Evolutionary conservation across 768 basidiomycete genomes (phyloP), one percentile per base, ranked within the genome.

Genomic region (Phylloporus rhodoxanthus): DNA sequence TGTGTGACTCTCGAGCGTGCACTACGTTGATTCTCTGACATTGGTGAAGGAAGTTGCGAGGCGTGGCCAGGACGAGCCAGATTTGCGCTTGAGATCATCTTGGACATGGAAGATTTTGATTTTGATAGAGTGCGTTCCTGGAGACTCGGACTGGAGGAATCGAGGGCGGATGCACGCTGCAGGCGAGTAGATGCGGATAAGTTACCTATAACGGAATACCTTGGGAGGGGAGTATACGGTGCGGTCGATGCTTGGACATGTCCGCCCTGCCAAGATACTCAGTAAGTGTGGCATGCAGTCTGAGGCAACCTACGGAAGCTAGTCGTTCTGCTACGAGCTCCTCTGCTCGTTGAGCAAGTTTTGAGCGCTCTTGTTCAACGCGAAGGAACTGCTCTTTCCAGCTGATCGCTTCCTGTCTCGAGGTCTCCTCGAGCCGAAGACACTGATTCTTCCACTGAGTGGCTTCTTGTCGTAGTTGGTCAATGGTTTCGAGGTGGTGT

Each of bases 331-430:
- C 64, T 8, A 82, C 62, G 2, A 85, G 72, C 47, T 84, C 82
- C 39, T 84, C 81, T 9, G 84, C 62, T 36, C 79, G 73, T 5
- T 75, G 74, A 8, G 79, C 71, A 11, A 87, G 73, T 5, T 73
- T 72, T 26, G 74, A 77, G 48, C 85, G 76, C 49, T 87, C 84
- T 48, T 82, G 74, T 53, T 89, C 85, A 39, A 86, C 83, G 14
- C 85, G 79, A 32, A 82, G 69, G 63, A 86, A 88, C 57, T 87
- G 85, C 19, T 86, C 85, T 63, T 88, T 87, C 87, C 87, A 89
- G 57, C 84, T 84, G 46, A 73, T 72, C 0, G 85, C 78, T 52
- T 76, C 74, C 26, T 68, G 68, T 41, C 72, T 67, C 9, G 74
- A 72, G 1, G 72, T 66, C 46, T 77, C 76, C 45, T 76, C 74